Evolutionary conservation across 768 basidiomycete genomes (phyloP).

Genomic region (Tephrocybe rancida): DNA sequence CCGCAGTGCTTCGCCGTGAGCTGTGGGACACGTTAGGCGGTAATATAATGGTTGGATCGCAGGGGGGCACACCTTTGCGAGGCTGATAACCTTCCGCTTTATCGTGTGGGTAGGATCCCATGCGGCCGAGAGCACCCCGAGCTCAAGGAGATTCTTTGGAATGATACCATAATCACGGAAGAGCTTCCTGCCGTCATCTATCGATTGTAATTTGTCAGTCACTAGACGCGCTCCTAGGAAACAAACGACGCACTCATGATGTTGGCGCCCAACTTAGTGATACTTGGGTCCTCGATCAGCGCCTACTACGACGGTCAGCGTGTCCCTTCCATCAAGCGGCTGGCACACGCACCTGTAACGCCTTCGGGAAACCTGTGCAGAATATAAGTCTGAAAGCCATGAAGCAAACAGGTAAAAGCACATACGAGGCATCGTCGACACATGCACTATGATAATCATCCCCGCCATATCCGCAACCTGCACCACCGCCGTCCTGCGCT

Average conservation of each 20-base stretch:
- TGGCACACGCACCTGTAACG: slow-evolving; percentile 22
- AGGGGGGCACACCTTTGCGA: slow-evolving; percentile 32
- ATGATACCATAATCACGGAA: slow-evolving; percentile 41
- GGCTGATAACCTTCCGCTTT: slow-evolving; percentile 30
- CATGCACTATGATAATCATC: slow-evolving; percentile 33
- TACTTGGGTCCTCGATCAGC: slow-evolving; percentile 29
- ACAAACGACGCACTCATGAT: slow-evolving; percentile 27
- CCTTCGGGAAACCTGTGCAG: slow-evolving; percentile 29
- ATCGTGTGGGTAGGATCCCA: slow-evolving; percentile 27
- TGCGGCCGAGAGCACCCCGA: slow-evolving; percentile 30
- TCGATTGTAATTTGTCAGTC: neutral
- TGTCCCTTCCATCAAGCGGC: neutral
- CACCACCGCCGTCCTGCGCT: slow-evolving; percentile 30
- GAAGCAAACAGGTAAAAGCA: neutral
- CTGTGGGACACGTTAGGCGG: slow-evolving; percentile 15
- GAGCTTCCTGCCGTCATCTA: slow-evolving; percentile 40
- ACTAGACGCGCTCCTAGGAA: neutral
- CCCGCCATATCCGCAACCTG: slow-evolving; percentile 32
- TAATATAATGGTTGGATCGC: neutral
- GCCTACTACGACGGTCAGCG: slow-evolving; percentile 18
- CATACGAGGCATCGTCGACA: slow-evolving; percentile 31
- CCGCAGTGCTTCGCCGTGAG: slow-evolving; percentile 33
- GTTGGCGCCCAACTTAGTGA: slow-evolving; percentile 35
- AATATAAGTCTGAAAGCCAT: neutral
- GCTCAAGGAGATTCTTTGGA: slow-evolving; percentile 34